Base-by-base conservation (phyloP, 805 yeast species). In the Yarrowia deformans region DNA sequence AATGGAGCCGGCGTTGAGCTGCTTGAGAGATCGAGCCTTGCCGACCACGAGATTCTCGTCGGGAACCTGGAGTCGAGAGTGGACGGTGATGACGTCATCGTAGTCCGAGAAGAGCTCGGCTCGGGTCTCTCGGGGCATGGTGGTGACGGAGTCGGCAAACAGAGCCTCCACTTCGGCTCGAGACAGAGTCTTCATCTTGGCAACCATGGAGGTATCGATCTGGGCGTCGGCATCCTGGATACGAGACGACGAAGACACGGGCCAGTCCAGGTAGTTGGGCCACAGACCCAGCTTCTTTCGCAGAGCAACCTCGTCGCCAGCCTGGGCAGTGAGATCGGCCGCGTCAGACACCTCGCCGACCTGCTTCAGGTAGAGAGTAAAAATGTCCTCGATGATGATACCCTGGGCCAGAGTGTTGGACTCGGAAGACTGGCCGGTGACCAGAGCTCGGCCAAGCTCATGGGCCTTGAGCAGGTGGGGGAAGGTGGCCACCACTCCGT, bases 231-330 rank as follows among this genome's bases (percentile, higher is more conserved):
- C 68, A 16, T 63, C 68, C 66, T 60, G 66, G 14, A 60, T 60
- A 34, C 68, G 68, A 3, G 68, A 63, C n/a, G 56, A 48, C 35
- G 68, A 49, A 0, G 68, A 63, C 2, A 63, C 56, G 35, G 68
- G 68, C 56, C 68, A 63, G 48, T 63, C 56, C 19, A 66, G 61
- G 50, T 66, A 66, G 52, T 50, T 43, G 61, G 61, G 69, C 54
- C 49, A 40, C 23, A 54, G 42, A 18, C 69, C 69, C 18, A 54
- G 61, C 42, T 54, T 54, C 52, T 66, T 50, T 18, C 60, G 49
- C 14, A 23, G 34, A 32, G 35, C 12, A 12, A 66, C 56, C 61
- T 66, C 69, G 19, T 52, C 42, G 8, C 32, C 52, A 12, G 56
- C 56, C 56, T 48, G 68, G 7, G 35, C 10, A 37, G 19, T 16